Evolutionary conservation across 805 yeast genomes (phyloP).

Genomic region (Candida nanaspora): DNA sequence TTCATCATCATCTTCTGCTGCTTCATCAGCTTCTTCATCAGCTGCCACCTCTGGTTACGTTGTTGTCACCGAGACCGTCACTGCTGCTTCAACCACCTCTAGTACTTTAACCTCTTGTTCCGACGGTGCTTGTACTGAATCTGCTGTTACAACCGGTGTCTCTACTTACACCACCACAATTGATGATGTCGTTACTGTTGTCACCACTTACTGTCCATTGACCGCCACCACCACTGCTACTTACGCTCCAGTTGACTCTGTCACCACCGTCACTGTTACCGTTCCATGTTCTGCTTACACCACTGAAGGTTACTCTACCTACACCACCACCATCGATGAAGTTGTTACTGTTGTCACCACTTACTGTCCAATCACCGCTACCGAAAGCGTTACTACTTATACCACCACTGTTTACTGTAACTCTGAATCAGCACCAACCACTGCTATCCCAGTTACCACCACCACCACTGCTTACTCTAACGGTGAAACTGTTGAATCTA

Average conservation of each 20-base stretch:
- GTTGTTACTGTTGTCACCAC: slow-evolving; percentile 13
- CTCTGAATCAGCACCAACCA: slow-evolving; percentile 2
- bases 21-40: slow-evolving; percentile 5
- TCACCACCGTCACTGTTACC: slow-evolving; percentile 6
- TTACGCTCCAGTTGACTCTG: slow-evolving; percentile 11
- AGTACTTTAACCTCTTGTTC: slow-evolving; percentile 6
- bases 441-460: slow-evolving; percentile 1
- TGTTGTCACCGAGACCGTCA: slow-evolving; percentile 1
- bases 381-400: slow-evolving; percentile 2
- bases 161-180: slow-evolving; percentile 7
- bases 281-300: slow-evolving; percentile 3
- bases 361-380: slow-evolving; percentile 2
- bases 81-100: slow-evolving; percentile 6
- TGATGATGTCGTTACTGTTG: slow-evolving; percentile 20
- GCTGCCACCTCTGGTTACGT: slow-evolving; percentile 2
- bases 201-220: slow-evolving; percentile 31
- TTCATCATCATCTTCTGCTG: slow-evolving; percentile 3
- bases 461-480: slow-evolving; percentile 1
- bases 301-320: slow-evolving; percentile 3
- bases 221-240: slow-evolving; percentile 11
- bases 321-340: slow-evolving; percentile 4
- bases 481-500: background rate
- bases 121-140: slow-evolving; percentile 8
- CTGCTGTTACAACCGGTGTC: slow-evolving; percentile 15
- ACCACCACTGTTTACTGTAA: slow-evolving; percentile 1